Evolutionary conservation across 108 stramenopile genomes (phyloP).

Genomic region (Mediolabrus comicus): DNA sequence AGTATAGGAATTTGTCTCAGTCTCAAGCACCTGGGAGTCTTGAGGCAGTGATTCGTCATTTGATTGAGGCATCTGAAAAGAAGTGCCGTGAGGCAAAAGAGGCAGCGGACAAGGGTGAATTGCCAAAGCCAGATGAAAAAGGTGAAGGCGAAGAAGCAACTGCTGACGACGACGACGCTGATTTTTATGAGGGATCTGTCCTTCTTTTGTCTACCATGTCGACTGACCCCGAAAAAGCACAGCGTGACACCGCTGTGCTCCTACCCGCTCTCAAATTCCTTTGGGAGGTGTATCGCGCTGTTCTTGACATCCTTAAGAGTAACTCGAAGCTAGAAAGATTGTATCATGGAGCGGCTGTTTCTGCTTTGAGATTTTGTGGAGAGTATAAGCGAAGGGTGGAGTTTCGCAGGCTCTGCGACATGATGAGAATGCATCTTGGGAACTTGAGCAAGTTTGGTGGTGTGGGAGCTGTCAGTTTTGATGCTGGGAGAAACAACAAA

Average conservation of each 20-base stretch:
- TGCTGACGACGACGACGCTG: conserved; percentile 68
- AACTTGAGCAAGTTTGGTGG: conserved; percentile 91
- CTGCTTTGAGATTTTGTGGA: conserved; percentile 90
- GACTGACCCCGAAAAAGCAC: conserved; percentile 87
- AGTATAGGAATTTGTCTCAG: conserved; percentile 95
- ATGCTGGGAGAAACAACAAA: conserved; percentile 75
- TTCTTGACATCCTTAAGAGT: conserved; percentile 91
- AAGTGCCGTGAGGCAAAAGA: conserved; percentile 80
- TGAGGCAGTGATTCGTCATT: conserved; percentile 91
- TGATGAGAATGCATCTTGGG: conserved; percentile 92
- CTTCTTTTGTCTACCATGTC: conserved; percentile 95
- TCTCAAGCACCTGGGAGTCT: conserved; percentile 91
- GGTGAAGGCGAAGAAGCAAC: conserved; percentile 1
- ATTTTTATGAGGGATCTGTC: conserved; percentile 87
- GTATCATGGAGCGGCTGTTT: conserved; percentile 87
- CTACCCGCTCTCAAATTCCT: conserved; percentile 96
- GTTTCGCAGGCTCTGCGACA: conserved; percentile 94
- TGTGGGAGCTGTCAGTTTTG: conserved; percentile 33
- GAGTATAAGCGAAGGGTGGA: conserved; percentile 88
- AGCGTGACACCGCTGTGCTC: conserved; percentile 84
- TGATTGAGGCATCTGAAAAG: conserved; percentile 79
- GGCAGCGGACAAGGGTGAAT: conserved; percentile 49
- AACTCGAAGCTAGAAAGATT: conserved; percentile 94
- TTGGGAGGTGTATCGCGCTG: conserved; percentile 97
- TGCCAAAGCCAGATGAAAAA: conserved; percentile 11